These are phyloP conservation scores for Apophysomyces variabilis DNA, from an alignment of 371 early-diverging fungal genomes.

Conservation along the genomic window DNA sequence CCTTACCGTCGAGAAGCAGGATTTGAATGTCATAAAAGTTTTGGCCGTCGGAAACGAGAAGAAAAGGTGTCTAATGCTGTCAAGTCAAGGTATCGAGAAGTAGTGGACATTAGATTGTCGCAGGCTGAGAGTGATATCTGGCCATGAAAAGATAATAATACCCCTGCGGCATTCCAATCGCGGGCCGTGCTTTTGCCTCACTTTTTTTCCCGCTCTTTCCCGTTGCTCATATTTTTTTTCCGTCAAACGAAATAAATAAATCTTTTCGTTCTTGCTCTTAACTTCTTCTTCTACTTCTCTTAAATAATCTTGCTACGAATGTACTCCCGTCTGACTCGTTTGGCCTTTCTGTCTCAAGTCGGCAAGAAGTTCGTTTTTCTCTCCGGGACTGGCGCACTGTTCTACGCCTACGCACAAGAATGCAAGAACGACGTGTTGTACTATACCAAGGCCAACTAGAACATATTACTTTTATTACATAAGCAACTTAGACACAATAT, in stretches of 20 bases:
- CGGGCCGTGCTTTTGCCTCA: neutral
- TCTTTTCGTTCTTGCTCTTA: neutral
- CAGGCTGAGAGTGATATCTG: conserved; percentile 22
- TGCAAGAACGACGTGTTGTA: conserved; percentile 55
- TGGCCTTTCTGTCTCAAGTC: conserved; percentile 27
- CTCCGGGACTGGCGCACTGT: conserved; percentile 23
- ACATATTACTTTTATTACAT: neutral
- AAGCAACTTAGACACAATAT: neutral
- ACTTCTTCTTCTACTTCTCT: conserved; percentile 1
- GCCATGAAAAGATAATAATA: conserved; percentile 9
- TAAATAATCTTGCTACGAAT: conserved; percentile 2
- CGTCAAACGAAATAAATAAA: neutral
- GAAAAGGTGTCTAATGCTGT: conserved; percentile 8
- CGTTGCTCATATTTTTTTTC: conserved; percentile 3
- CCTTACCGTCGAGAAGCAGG: conserved; percentile 18
- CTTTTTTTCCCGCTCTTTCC: conserved; percentile 7
- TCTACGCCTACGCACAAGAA: conserved; percentile 41
- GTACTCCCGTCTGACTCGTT: conserved; percentile 29
- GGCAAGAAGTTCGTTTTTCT: conserved; percentile 23
- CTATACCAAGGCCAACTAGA: conserved; percentile 39
- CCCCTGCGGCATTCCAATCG: no score
- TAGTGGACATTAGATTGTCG: conserved; percentile 19
- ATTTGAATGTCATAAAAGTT: conserved; percentile 20
- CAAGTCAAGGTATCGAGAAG: conserved; percentile 17
- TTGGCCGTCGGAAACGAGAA: conserved; percentile 20